Evolutionary conservation across 2,329 filamentous ascomycete species (phyloP).

Genomic region (Fusarium tanahbumbuense): DNA sequence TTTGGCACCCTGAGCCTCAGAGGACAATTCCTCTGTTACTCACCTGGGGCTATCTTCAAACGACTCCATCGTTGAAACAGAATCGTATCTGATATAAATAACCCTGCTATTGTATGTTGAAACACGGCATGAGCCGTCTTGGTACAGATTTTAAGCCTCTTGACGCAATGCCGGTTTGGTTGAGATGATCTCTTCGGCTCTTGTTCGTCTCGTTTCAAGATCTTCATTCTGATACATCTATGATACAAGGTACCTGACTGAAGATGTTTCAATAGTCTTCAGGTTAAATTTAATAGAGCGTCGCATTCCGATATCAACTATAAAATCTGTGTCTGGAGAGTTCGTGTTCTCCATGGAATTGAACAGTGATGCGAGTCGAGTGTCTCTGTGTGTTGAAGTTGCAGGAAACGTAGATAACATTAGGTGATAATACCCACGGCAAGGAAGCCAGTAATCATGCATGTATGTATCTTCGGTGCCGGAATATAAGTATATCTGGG

Average conservation of each 20-base stretch:
- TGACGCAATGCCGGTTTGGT: neutral
- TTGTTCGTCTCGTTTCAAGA: slow-evolving; percentile 1
- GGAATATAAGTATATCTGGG: neutral
- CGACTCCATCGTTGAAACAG: neutral
- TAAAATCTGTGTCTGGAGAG: neutral
- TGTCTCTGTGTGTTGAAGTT: neutral
- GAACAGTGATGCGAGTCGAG: neutral
- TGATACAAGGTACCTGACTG: no score
- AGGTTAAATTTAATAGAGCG: neutral
- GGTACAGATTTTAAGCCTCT: neutral
- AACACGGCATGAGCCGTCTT: slow-evolving; percentile 1
- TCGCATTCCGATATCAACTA: no score
- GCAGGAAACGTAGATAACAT: neutral
- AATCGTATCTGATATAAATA: neutral
- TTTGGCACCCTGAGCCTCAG: no score
- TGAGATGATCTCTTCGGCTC: neutral
- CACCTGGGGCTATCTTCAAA: neutral
- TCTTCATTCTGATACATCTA: neutral
- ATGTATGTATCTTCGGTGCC: neutral
- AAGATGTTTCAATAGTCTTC: neutral
- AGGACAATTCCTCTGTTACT: neutral
- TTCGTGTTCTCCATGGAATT: neutral
- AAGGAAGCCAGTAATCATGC: neutral
- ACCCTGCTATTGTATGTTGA: neutral
- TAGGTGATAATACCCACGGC: neutral